phyloP scores from a whole-genome alignment of 441 rosid genomes.

The Theobroma grandiflorum region DNA sequence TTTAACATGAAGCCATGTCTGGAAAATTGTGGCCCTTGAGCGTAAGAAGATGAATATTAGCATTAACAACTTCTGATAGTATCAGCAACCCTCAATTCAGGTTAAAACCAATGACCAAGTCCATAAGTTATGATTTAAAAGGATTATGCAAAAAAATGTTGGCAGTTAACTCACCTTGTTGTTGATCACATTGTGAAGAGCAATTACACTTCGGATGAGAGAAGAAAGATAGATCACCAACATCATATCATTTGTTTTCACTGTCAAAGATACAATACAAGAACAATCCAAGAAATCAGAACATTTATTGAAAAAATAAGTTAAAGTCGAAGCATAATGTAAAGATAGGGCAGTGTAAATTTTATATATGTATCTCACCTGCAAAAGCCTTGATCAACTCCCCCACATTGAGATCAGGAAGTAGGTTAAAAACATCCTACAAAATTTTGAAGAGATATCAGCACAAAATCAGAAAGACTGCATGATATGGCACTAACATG shows the following conservation, averaged over 20 bases:
- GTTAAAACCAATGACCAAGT: neutral
- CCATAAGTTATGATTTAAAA: too few species aligned
- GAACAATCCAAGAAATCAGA: neutral
- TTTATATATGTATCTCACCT: conserved; percentile 41
- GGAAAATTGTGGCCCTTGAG: neutral
- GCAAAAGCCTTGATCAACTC: conserved; percentile 86
- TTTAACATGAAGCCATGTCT: too few species aligned
- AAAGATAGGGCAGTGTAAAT: neutral
- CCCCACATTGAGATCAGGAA: conserved; percentile 77
- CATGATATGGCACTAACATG: neutral
- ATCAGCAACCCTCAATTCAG: neutral
- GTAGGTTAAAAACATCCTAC: conserved; percentile 83
- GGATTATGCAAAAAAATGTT: too few species aligned
- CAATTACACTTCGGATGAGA: conserved; percentile 65
- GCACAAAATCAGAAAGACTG: neutral
- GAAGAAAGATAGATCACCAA: conserved; percentile 68
- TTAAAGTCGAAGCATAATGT: neutral
- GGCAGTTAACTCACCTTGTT: conserved; percentile 53
- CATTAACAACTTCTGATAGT: neutral
- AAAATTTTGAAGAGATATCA: conserved; percentile 12
- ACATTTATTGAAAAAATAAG: neutral
- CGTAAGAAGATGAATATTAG: neutral
- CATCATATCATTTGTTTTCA: conserved; percentile 80
- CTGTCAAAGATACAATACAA: conserved; percentile 38
- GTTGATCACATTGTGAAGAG: conserved; percentile 71